Conservation (phyloP, 129 eudicot species). For the Arctium lappa region DNA sequence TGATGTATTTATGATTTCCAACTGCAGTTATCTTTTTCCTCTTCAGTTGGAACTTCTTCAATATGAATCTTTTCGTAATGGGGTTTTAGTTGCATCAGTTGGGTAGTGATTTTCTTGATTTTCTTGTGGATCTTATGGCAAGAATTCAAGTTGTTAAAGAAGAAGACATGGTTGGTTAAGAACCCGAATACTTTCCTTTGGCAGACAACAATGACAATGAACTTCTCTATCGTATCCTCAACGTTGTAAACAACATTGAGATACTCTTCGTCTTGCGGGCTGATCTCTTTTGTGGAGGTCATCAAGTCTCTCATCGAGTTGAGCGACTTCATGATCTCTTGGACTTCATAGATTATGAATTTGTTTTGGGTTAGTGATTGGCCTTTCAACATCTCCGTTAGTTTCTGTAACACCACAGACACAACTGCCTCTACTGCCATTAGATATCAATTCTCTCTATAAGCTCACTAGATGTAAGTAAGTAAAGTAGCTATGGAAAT, state of each 20-base stretch:
- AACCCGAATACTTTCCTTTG: conserved; percentile 36
- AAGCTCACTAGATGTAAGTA: too few species aligned
- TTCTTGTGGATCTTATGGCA: conserved; percentile 34
- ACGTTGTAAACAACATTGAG: conserved; percentile 26
- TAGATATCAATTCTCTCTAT: not conserved
- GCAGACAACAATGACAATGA: conserved; percentile 24
- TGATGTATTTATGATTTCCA: not conserved
- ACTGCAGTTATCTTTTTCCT: not conserved
- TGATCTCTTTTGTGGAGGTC: not conserved
- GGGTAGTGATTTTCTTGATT: conserved; percentile 13
- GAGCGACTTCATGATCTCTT: conserved; percentile 29
- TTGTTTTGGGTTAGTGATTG: conserved; percentile 25
- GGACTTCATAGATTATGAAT: conserved; percentile 25
- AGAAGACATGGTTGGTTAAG: conserved; percentile 29
- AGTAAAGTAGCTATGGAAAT: not conserved
- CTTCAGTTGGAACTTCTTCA: not conserved
- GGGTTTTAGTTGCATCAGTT: conserved; percentile 4
- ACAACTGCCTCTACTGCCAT: conserved; percentile 44
- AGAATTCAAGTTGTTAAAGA: conserved; percentile 33
- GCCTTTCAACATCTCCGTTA: conserved; percentile 30
- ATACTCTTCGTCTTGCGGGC: conserved; percentile 4
- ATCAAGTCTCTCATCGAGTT: conserved; percentile 19
- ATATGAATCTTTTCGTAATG: not conserved
- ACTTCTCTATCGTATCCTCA: conserved; percentile 38
- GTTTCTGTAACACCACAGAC: conserved; percentile 37